These are phyloP conservation scores for Chondrus crispus DNA, from an alignment of 23 red algal genomes.

Conservation along the genomic window DNA sequence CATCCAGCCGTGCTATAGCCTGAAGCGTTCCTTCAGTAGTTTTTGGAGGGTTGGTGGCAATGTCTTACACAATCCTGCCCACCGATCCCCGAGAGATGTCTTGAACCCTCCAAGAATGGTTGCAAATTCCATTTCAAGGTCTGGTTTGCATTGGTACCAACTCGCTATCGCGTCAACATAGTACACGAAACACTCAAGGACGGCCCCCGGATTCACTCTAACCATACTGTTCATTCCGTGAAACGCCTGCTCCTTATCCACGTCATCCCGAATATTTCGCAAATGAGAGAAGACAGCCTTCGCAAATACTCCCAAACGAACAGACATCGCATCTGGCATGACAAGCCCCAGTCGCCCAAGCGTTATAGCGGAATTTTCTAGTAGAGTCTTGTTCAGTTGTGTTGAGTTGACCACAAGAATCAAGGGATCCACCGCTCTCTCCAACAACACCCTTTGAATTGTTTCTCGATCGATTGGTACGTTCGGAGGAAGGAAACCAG, in stretches of 20 bases:
- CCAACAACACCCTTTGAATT: slow-evolving; percentile 49
- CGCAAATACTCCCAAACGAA: slow-evolving; percentile 45
- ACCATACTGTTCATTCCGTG: slow-evolving; percentile 65
- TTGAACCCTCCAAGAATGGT: slow-evolving; percentile 53
- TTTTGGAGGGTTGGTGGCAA: slow-evolving; percentile 28
- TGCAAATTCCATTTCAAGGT: slow-evolving; percentile 66
- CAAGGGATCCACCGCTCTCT: slow-evolving; percentile 43
- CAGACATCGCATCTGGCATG: slow-evolving; percentile 69
- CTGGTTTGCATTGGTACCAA: slow-evolving; percentile 65
- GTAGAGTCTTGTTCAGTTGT: slow-evolving; percentile 39
- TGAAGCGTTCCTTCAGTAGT: slow-evolving; percentile 49
- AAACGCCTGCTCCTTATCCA: slow-evolving; percentile 69
- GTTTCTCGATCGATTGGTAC: slow-evolving; percentile 49
- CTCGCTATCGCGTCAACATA: slow-evolving; percentile 67
- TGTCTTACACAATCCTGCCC: slow-evolving; percentile 37
- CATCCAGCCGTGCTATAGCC: too few species aligned
- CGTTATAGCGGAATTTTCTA: slow-evolving; percentile 78
- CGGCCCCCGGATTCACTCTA: slow-evolving; percentile 30
- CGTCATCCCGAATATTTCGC: slow-evolving; percentile 56
- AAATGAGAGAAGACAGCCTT: slow-evolving; percentile 23
- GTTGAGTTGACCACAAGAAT: slow-evolving; percentile 56
- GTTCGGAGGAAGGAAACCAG: slow-evolving; percentile 25
- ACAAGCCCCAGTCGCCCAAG: slow-evolving; percentile 70
- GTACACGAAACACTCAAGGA: slow-evolving; percentile 48
- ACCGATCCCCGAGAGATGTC: slow-evolving; percentile 53